A percentile compares a stretch with the other conserved stretches of the same genome.
Conservation (phyloP, 371 early-diverging fungal species). For the Nematocida ironsii region DNA sequence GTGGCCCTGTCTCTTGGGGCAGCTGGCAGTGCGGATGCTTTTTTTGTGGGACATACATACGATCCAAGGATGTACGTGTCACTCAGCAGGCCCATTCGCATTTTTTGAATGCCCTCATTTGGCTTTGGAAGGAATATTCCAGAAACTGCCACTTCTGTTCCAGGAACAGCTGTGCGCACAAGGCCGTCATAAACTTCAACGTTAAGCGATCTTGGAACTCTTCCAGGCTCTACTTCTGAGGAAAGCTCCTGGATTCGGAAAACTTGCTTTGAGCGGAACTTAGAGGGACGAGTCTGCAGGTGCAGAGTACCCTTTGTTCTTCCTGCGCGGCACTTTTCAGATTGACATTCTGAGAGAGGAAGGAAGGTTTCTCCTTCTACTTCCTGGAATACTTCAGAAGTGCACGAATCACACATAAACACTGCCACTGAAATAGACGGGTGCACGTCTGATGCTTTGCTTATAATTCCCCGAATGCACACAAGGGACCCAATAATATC, state of each 20-base stretch:
- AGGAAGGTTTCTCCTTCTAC: conserved; percentile 73
- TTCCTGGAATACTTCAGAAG: conserved; percentile 91
- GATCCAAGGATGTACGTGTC: conserved; percentile 88
- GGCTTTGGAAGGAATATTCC: conserved; percentile 90
- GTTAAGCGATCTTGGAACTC: conserved; percentile 89
- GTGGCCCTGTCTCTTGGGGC: neutral
- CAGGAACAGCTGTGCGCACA: conserved; percentile 80
- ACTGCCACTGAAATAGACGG: conserved; percentile 84
- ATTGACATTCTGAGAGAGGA: conserved; percentile 82
- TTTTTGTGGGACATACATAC: conserved; percentile 78
- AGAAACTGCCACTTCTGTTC: conserved; percentile 80
- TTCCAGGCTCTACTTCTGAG: conserved; percentile 93
- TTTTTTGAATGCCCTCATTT: conserved; percentile 82
- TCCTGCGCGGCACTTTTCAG: conserved; percentile 79
- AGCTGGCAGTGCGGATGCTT: conserved; percentile 72
- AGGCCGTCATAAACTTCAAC: conserved; percentile 80
- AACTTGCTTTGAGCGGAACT: conserved; percentile 73
- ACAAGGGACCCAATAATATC: conserved; percentile 80
- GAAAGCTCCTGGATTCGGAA: conserved; percentile 71
- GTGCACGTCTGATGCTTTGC: conserved; percentile 88
- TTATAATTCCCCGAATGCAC: conserved; percentile 86
- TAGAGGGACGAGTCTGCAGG: conserved; percentile 86
- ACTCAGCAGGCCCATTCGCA: conserved; percentile 85
- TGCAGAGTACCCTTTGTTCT: conserved; percentile 79
- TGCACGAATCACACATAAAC: conserved; percentile 91